Evolutionary conservation across 305 asterid species (phyloP).

Genomic region (Fraxinus ornus): DNA sequence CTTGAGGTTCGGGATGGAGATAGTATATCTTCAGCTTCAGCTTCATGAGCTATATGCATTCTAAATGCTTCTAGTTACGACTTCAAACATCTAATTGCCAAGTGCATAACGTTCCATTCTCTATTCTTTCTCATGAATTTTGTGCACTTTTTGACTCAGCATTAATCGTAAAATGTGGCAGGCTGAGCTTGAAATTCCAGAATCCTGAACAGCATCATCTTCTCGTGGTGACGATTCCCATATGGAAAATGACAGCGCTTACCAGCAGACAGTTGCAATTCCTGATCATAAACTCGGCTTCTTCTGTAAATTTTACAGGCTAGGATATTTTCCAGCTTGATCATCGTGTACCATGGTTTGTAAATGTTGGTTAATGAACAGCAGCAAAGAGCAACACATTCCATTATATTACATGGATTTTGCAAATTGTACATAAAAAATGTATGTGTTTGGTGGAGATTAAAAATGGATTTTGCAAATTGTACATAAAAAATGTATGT

Average conservation of each 20-base stretch:
- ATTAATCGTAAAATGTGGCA: constrained; percentile 30
- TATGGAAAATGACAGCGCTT: constrained; percentile 43
- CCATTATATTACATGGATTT: neutral
- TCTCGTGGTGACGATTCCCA: constrained; percentile 19
- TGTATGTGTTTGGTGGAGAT: too few relatives aligned
- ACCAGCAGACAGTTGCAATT: constrained; percentile 27
- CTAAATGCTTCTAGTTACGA: neutral
- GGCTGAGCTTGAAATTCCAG: constrained; percentile 57
- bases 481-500: too few relatives aligned
- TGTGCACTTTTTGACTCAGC: neutral
- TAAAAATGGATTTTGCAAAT: too few relatives aligned
- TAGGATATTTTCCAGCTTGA: neutral
- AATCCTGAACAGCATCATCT: constrained; percentile 35
- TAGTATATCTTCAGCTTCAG: neutral
- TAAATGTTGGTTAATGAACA: neutral
- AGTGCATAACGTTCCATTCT: neutral
- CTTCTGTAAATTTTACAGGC: neutral
- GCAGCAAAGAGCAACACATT: neutral
- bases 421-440: too few relatives aligned
- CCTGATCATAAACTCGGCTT: constrained; percentile 2
- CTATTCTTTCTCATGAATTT: neutral
- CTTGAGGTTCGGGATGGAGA: neutral
- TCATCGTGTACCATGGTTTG: neutral
- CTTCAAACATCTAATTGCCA: neutral
- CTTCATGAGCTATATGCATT: neutral